Conservation (phyloP, 2,329 filamentous ascomycete species). For the Penicillium frequentans region DNA sequence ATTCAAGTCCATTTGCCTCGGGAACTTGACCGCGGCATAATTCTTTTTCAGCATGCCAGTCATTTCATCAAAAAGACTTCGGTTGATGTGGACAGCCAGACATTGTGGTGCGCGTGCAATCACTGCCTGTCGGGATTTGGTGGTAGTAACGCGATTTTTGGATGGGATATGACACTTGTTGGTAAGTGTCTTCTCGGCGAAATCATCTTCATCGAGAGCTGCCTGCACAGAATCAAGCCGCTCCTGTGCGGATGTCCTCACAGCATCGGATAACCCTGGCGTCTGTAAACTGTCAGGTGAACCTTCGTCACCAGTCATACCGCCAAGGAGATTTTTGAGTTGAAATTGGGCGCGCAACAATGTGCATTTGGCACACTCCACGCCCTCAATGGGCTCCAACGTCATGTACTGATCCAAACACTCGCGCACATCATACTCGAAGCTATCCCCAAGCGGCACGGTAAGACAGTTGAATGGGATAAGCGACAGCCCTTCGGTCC, state of each 20-base stretch:
- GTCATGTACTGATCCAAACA: slow-evolving; percentile 82
- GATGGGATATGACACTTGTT: slow-evolving; percentile 66
- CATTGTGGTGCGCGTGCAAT: slow-evolving; percentile 79
- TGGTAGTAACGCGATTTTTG: slow-evolving; percentile 70
- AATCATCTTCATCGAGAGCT: slow-evolving; percentile 77
- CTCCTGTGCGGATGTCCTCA: slow-evolving; percentile 44
- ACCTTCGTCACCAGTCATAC: slow-evolving; percentile 41
- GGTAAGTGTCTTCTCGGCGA: slow-evolving; percentile 66
- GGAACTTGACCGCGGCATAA: slow-evolving; percentile 74
- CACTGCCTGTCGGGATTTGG: slow-evolving; percentile 87
- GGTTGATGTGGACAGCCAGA: slow-evolving; percentile 83
- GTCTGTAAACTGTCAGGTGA: slow-evolving; percentile 21
- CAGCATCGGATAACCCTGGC: slow-evolving; percentile 32
- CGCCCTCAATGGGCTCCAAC: slow-evolving; percentile 81
- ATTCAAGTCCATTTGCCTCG: slow-evolving; percentile 69
- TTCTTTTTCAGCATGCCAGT: slow-evolving; percentile 84
- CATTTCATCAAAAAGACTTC: slow-evolving; percentile 83
- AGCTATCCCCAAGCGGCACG: slow-evolving; percentile 69
- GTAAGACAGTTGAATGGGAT: slow-evolving; percentile 94
- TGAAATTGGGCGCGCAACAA: slow-evolving; percentile 61
- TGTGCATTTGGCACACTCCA: slow-evolving; percentile 90
- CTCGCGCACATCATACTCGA: slow-evolving; percentile 70
- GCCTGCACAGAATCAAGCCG: slow-evolving; percentile 67
- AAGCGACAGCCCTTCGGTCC: slow-evolving; percentile 83
- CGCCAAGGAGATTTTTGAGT: slow-evolving; percentile 47